Conservation (phyloP, 371 early-diverging fungal species). For the Mortierella sp. region DNA sequence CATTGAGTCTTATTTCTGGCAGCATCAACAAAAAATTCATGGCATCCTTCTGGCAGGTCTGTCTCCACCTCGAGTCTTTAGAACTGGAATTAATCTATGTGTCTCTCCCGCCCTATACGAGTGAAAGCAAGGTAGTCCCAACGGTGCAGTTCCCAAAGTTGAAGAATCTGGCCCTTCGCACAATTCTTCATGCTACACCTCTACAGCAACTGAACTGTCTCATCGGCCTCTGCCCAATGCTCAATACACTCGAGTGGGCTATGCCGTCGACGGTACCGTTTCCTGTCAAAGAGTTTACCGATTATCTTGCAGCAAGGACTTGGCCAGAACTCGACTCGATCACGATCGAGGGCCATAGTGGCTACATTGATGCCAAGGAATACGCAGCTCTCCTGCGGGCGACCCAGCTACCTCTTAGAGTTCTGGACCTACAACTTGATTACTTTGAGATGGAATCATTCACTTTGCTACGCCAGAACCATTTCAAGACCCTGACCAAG, state of each 20-base stretch:
- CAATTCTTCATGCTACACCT: neutral
- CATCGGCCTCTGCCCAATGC: conserved; percentile 8
- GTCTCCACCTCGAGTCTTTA: neutral
- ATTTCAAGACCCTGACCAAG: too few species aligned
- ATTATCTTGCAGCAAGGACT: neutral
- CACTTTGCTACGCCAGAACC: too few species aligned
- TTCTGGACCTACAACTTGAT: too few species aligned
- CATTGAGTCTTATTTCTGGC: conserved; percentile 4
- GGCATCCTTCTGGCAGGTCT: conserved; percentile 11
- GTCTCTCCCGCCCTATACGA: too few species aligned
- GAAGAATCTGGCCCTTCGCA: conserved; percentile 3
- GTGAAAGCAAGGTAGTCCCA: too few species aligned
- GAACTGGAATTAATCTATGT: too few species aligned
- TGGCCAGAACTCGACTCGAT: conserved; percentile 25
- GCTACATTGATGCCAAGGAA: neutral
- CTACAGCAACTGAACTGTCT: conserved; percentile 2
- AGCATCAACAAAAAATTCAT: conserved; percentile 6
- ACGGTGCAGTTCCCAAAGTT: conserved; percentile 9
- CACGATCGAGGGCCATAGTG: neutral
- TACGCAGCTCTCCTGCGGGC: neutral
- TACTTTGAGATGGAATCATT: too few species aligned
- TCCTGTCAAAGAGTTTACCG: neutral
- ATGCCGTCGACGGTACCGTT: too few species aligned
- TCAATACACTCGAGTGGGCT: conserved; percentile 4
- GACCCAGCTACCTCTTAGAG: neutral